Evolutionary conservation across 495 filamentous ascomycete genomes (phyloP).

Genomic region (Xanthoparmelia taractica): DNA sequence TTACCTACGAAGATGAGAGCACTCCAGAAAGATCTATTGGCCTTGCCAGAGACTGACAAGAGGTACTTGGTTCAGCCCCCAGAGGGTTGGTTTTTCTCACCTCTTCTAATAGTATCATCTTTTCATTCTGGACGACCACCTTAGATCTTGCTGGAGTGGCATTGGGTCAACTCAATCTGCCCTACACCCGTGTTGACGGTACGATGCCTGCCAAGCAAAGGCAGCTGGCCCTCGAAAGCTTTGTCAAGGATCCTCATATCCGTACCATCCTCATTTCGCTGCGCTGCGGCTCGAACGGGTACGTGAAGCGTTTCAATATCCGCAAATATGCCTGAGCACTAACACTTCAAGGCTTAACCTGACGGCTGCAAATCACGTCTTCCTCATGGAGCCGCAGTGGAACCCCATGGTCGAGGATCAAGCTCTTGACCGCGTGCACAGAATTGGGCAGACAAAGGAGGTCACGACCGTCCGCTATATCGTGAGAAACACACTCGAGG

Average conservation of each 20-base stretch:
- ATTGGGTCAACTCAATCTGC: slow-evolving; percentile 30
- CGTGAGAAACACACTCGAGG: slow-evolving; percentile 28
- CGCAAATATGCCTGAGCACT: neutral
- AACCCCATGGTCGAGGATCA: slow-evolving; percentile 32
- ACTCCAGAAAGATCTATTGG: slow-evolving; percentile 74
- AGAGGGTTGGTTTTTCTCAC: neutral
- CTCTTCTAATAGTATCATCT: slow-evolving; percentile 33
- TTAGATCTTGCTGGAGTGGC: slow-evolving; percentile 36
- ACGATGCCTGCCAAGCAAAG: slow-evolving; percentile 33
- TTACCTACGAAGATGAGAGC: slow-evolving; percentile 62
- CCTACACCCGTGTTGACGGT: slow-evolving; percentile 38
- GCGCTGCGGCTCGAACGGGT: slow-evolving; percentile 31
- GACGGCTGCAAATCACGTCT: slow-evolving; percentile 30
- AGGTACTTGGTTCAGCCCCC: slow-evolving; percentile 43
- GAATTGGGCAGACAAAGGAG: slow-evolving; percentile 29
- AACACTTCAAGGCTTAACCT: slow-evolving; percentile 24
- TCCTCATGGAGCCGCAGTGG: slow-evolving; percentile 34
- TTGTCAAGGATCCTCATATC: slow-evolving; percentile 28
- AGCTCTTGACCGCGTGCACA: slow-evolving; percentile 30
- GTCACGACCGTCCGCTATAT: slow-evolving; percentile 29
- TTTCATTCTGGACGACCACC: slow-evolving; percentile 40
- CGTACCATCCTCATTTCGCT: slow-evolving; percentile 35
- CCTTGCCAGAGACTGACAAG: slow-evolving; percentile 54
- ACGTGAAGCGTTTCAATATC: neutral
- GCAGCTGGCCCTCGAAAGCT: slow-evolving; percentile 30